Percentiles rank a stretch among this genome's conserved stretches.
Conservation (phyloP, 805 yeast species). For the Saccharomycopsis fermentans region DNA sequence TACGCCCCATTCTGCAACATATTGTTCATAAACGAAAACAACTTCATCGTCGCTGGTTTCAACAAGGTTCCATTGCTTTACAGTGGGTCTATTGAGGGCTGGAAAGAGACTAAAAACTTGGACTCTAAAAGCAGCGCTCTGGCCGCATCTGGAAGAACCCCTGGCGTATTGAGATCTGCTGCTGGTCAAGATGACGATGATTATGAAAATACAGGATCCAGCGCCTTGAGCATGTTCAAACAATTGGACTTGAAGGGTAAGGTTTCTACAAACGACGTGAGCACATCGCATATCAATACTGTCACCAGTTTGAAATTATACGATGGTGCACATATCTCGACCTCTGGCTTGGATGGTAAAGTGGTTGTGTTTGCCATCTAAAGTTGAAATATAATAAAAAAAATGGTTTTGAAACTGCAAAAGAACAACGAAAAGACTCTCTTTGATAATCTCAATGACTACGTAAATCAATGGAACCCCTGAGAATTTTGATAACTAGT, state of each 20-base stretch:
- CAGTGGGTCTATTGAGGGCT: conserved; percentile 50
- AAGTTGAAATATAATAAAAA: neutral
- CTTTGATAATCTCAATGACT: too few species aligned
- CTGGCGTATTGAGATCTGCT: conserved; percentile 19
- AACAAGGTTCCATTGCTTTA: conserved; percentile 85
- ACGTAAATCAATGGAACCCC: too few species aligned
- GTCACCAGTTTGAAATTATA: conserved; percentile 56
- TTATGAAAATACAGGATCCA: conserved; percentile 48
- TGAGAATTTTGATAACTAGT: too few species aligned
- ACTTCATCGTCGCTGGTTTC: conserved; percentile 81
- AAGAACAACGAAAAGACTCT: too few species aligned
- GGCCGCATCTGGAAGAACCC: conserved; percentile 18
- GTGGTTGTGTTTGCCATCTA: conserved; percentile 56
- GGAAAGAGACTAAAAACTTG: conserved; percentile 38
- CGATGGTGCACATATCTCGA: conserved; percentile 44
- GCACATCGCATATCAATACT: conserved; percentile 86
- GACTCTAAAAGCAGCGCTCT: conserved; percentile 20
- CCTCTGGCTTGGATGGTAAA: conserved; percentile 87
- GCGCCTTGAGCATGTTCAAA: conserved; percentile 86
- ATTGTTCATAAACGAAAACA: conserved; percentile 54
- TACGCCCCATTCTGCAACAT: conserved; percentile 75
- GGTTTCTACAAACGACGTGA: conserved; percentile 34
- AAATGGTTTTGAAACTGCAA: too few species aligned
- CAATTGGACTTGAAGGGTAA: conserved; percentile 94
- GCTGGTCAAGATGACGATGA: conserved; percentile 39